Conservation (phyloP, 176 grass and related monocot genomes). For the Saccharum officinarum region DNA sequence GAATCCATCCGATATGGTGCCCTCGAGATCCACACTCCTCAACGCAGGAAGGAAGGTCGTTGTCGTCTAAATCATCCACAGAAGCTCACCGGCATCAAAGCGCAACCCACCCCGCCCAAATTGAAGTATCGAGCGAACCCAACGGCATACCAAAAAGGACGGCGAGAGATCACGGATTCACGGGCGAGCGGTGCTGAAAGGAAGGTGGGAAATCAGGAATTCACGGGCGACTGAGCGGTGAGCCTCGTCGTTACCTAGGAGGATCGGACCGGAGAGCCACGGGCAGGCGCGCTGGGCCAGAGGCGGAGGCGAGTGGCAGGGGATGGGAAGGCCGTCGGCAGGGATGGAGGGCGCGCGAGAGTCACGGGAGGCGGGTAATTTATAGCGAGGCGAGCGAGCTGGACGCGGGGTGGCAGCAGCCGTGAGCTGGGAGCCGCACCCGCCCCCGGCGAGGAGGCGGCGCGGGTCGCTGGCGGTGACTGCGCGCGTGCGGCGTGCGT, state of each 20-base stretch:
- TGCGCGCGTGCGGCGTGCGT: no score
- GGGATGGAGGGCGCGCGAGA: not conserved
- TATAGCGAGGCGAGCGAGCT: not conserved
- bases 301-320: not conserved
- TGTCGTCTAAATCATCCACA: not conserved
- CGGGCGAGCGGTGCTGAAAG: constrained; percentile 38
- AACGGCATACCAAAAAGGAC: not conserved
- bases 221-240: not conserved
- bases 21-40: not conserved
- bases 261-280: not conserved
- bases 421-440: not conserved
- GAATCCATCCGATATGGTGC: not conserved
- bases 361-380: not conserved
- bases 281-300: not conserved
- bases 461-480: not conserved
- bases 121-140: not conserved
- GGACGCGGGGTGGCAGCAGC: not conserved
- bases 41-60: not conserved
- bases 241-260: not conserved
- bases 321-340: not conserved
- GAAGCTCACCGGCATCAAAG: not conserved
- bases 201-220: not conserved
- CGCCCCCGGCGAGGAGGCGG: no score
- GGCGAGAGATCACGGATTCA: not conserved
- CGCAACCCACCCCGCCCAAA: not conserved